Evolutionary conservation across 139 green algal genomes (phyloP).

Genomic region (Volvox reticuliferus): DNA sequence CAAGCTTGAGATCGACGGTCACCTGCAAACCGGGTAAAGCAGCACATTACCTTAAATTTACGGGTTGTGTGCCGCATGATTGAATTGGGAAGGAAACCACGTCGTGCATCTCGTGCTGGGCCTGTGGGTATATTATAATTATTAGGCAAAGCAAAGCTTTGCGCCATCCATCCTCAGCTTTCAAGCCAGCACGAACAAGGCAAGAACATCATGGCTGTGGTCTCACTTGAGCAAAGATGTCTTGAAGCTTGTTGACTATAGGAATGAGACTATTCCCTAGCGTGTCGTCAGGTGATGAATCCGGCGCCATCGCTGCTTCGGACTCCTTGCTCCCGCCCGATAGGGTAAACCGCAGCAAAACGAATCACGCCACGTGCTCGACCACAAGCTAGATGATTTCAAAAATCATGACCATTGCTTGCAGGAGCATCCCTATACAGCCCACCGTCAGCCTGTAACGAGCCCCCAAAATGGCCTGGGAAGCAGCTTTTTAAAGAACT

Average conservation of each 20-base stretch:
- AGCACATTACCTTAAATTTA: background rate
- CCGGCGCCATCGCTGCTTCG: conserved; percentile 12
- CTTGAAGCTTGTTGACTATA: conserved; percentile 92
- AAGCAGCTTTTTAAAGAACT: too few relatives aligned
- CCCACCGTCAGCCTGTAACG: too few relatives aligned
- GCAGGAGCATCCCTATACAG: background rate
- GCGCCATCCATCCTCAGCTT: too few relatives aligned
- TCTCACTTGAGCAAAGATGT: conserved; percentile 91
- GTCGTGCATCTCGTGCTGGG: too few relatives aligned
- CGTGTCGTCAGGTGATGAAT: conserved; percentile 18
- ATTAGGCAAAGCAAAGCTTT: too few relatives aligned
- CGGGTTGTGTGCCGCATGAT: too few relatives aligned
- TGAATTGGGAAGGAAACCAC: too few relatives aligned
- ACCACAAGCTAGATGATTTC: background rate
- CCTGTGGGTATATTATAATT: too few relatives aligned
- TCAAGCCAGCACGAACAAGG: too few relatives aligned
- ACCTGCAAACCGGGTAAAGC: conserved; percentile 77
- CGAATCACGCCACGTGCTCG: background rate
- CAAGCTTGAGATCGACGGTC: conserved; percentile 84
- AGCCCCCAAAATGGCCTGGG: too few relatives aligned
- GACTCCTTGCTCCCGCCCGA: background rate
- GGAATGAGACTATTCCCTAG: conserved; percentile 90
- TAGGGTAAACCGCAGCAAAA: background rate
- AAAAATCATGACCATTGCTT: conserved; percentile 1
- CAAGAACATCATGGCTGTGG: background rate